A percentile compares a stretch with the other conserved stretches of the same genome.
phyloP scores from a whole-genome alignment of 2,329 filamentous ascomycete genomes.

The Diaporthe ilicicola region DNA sequence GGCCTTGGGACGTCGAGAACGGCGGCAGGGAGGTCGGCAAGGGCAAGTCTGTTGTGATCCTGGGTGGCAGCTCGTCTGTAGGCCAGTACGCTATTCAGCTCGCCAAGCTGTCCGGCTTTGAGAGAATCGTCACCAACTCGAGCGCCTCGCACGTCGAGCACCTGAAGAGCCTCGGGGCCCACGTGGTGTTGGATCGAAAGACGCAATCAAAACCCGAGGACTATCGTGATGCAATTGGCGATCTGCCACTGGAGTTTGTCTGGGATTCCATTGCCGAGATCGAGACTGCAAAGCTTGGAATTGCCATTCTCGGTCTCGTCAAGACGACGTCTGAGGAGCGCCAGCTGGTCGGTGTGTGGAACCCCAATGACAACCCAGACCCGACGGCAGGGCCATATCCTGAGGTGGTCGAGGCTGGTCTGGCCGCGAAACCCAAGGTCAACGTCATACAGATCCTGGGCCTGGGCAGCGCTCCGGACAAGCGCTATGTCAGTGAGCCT shows the following conservation, averaged over 20 bases:
- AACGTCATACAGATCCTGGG: constrained; percentile 27
- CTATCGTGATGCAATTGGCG: constrained; percentile 38
- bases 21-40: constrained; percentile 46
- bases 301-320: constrained; percentile 37
- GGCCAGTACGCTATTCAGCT: constrained; percentile 56
- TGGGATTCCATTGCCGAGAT: constrained; percentile 43
- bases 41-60: constrained; percentile 50
- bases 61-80: constrained; percentile 44
- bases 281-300: constrained; percentile 42
- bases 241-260: constrained; percentile 41
- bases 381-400: constrained; percentile 3
- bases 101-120: constrained; percentile 50
- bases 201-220: constrained; percentile 37
- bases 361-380: constrained; percentile 24
- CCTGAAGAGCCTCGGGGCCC: constrained; percentile 36
- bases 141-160: constrained; percentile 46
- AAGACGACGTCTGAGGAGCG: constrained; percentile 35
- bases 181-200: constrained; percentile 35
- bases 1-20: constrained; percentile 40
- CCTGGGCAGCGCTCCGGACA: constrained; percentile 39
- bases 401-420: constrained; percentile 34
- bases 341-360: constrained; percentile 35
- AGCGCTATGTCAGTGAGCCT: constrained; percentile 43
- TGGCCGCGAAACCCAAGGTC: constrained; percentile 25
- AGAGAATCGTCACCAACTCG: constrained; percentile 52